Evolutionary conservation across 345 rosid species (phyloP).

Genomic region (Murraya paniculata): DNA sequence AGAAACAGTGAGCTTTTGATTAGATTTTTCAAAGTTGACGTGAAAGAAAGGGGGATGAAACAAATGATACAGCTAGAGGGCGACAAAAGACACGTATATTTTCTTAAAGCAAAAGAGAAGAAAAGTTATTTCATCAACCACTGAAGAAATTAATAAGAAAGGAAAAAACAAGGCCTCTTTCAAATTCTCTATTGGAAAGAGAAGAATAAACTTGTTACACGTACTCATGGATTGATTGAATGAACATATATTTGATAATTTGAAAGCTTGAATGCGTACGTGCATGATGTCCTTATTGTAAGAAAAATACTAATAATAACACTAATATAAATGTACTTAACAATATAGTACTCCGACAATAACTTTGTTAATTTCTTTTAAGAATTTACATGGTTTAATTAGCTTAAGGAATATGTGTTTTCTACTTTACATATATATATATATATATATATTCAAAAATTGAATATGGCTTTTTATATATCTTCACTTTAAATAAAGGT

Average conservation of each 20-base stretch:
- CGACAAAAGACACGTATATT: constrained; percentile 7
- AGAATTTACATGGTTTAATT: neutral
- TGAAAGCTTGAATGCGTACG: too few species aligned
- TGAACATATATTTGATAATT: too few species aligned
- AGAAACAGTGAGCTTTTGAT: constrained; percentile 33
- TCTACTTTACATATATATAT: neutral
- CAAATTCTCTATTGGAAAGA: constrained; percentile 26
- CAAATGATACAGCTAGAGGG: neutral
- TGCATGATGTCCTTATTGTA: too few species aligned
- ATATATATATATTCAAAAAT: neutral
- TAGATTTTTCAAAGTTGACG: constrained; percentile 29
- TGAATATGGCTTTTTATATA: neutral
- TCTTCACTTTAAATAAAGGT: neutral
- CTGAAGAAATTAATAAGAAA: neutral
- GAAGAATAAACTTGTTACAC: neutral
- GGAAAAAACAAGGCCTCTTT: neutral
- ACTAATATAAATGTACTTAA: too few species aligned
- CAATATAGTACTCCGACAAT: too few species aligned
- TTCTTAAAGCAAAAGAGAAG: constrained; percentile 21
- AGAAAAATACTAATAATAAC: too few species aligned
- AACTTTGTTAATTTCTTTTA: too few species aligned
- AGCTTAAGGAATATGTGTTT: neutral
- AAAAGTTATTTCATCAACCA: constrained; percentile 23
- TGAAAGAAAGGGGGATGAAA: neutral
- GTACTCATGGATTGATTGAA: constrained; percentile 1